Evolutionary conservation across 306 rosid genomes (phyloP).

Genomic region (Vicia villosa): DNA sequence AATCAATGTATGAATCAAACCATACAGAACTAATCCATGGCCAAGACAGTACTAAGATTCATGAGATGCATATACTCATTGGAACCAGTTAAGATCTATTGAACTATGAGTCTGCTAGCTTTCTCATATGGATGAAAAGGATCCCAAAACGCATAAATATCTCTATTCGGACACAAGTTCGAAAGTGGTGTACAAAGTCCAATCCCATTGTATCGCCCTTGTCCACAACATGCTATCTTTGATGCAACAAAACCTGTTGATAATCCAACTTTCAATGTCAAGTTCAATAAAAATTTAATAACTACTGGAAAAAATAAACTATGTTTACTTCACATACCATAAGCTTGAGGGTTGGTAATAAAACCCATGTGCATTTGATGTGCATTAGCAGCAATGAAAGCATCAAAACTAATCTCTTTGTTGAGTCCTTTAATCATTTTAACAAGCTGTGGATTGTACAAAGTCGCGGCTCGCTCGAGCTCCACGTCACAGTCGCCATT

Average conservation of each 20-base stretch:
- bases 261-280: background rate
- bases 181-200: conserved; percentile 70
- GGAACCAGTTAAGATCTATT: conserved; percentile 58
- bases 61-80: conserved; percentile 61
- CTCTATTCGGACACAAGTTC: conserved; percentile 67
- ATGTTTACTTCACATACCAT: conserved; percentile 40
- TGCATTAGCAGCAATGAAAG: conserved; percentile 64
- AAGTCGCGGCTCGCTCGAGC: conserved; percentile 59
- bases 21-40: conserved; percentile 43
- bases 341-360: conserved; percentile 53
- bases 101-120: conserved; percentile 63
- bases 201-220: conserved; percentile 76
- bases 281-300: background rate
- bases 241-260: conserved; percentile 61
- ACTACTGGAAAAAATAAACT: background rate
- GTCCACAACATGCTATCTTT: conserved; percentile 79
- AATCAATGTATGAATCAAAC: conserved; percentile 27
- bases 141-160: conserved; percentile 73
- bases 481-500: conserved; percentile 61
- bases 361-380: conserved; percentile 65
- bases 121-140: conserved; percentile 74
- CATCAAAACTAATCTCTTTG: conserved; percentile 48
- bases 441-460: conserved; percentile 70
- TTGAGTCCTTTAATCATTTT: conserved; percentile 52
- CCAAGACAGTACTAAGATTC: conserved; percentile 70